Percentiles rank a stretch among this genome's conserved stretches.
phyloP scores from a whole-genome alignment of 192 early-diverging fungal genomes.

The Funneliformis geosporum region DNA sequence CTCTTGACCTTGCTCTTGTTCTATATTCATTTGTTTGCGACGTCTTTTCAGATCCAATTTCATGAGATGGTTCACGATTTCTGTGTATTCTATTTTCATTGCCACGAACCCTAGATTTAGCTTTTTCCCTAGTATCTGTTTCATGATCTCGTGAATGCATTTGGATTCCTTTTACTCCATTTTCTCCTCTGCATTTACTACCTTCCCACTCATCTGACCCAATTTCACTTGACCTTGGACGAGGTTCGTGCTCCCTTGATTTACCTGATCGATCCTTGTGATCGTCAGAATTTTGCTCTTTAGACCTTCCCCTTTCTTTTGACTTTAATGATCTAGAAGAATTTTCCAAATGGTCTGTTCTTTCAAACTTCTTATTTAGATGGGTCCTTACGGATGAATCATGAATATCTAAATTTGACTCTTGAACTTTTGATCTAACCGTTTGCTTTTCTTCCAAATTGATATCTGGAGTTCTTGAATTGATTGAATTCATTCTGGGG shows the following conservation, averaged over 20 bases:
- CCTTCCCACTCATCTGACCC: neutral
- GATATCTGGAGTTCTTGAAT: neutral
- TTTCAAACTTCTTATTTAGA: neutral
- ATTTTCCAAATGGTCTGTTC: neutral
- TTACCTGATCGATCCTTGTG: neutral
- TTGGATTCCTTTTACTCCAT: neutral
- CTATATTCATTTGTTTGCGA: neutral
- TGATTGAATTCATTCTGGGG: too few relatives aligned
- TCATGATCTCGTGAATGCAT: neutral
- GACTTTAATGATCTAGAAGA: neutral
- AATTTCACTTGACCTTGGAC: neutral
- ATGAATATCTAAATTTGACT: neutral
- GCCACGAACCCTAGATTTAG: too few relatives aligned
- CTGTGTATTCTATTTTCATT: too few relatives aligned
- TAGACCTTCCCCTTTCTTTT: neutral
- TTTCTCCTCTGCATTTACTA: neutral
- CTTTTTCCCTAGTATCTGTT: too few relatives aligned
- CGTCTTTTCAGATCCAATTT: too few relatives aligned
- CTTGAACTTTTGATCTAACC: neutral
- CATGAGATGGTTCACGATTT: too few relatives aligned
- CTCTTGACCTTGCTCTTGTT: neutral
- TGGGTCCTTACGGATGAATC: neutral
- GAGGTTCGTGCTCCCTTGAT: neutral
- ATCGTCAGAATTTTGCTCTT: neutral
- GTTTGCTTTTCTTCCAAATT: neutral